Evolutionary conservation across 345 rosid species (phyloP).

Genomic region (Geranium brycei): DNA sequence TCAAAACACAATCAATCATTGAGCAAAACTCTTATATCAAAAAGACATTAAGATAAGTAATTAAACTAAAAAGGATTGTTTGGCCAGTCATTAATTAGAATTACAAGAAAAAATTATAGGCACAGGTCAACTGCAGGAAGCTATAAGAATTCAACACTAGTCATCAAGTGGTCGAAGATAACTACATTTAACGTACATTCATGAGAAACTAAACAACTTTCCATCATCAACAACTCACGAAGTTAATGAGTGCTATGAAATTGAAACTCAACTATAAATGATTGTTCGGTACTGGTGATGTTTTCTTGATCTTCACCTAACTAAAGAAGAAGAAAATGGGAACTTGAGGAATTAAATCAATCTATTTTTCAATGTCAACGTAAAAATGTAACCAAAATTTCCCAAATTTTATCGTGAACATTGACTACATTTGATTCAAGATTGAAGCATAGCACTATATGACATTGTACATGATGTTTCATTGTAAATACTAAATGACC

Average conservation of each 20-base stretch:
- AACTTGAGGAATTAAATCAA: not conserved
- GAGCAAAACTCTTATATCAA: not conserved
- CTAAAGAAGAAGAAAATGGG: not conserved
- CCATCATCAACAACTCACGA: not conserved
- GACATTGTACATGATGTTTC: no score
- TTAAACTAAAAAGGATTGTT: no score
- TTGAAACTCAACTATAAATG: not conserved
- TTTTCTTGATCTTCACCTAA: not conserved
- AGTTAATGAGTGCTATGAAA: not conserved
- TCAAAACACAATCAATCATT: conserved; percentile 1
- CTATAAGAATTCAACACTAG: no score
- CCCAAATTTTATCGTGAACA: not conserved
- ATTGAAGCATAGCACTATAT: no score
- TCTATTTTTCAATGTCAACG: not conserved
- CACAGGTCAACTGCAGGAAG: no score
- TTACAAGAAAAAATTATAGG: no score
- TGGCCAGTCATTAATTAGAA: no score
- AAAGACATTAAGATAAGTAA: no score
- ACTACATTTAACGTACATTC: no score
- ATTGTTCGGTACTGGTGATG: not conserved
- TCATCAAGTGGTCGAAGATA: no score
- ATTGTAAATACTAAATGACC: no score
- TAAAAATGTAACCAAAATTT: not conserved
- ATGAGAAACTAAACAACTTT: not conserved
- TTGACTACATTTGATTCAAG: not conserved